These are phyloP conservation scores for Stentor coeruleus DNA, from an alignment of 73 alveolate genomes.

Conservation along the genomic window DNA sequence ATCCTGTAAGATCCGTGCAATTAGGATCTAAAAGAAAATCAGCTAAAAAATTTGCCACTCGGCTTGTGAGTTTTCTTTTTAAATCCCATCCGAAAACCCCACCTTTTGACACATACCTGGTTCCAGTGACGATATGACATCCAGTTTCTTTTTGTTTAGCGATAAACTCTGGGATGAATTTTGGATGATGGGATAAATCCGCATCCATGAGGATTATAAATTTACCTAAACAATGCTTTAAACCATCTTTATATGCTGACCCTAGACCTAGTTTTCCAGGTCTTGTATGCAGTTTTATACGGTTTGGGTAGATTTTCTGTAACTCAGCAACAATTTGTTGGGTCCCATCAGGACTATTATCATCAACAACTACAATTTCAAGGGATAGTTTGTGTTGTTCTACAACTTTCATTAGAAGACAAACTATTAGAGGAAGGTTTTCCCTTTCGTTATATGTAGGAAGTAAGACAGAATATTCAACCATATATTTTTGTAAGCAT, in stretches of 20 bases:
- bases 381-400: slow-evolving; percentile 60
- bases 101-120: slow-evolving; percentile 88
- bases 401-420: slow-evolving; percentile 69
- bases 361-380: slow-evolving; percentile 95
- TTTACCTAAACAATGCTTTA: slow-evolving; percentile 78
- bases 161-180: slow-evolving; percentile 56
- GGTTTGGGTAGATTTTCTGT: slow-evolving; percentile 82
- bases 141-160: slow-evolving; percentile 73
- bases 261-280: slow-evolving; percentile 99
- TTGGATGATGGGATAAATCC: slow-evolving; percentile 96
- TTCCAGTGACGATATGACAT: slow-evolving; percentile 95
- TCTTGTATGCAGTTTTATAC: slow-evolving; percentile 72
- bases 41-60: slow-evolving; percentile 98
- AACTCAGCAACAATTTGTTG: slow-evolving; percentile 75
- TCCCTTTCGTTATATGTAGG: slow-evolving; percentile 98
- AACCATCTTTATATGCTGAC: slow-evolving; percentile 96
- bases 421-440: slow-evolving; percentile 87
- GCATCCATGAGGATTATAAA: slow-evolving; percentile 97
- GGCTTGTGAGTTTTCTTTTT: slow-evolving; percentile 81
- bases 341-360: slow-evolving; percentile 97
- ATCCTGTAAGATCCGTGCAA: slow-evolving; percentile 95
- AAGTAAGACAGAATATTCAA: slow-evolving; percentile 84
- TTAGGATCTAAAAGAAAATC: slow-evolving; percentile 72
- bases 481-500: slow-evolving; percentile 34
- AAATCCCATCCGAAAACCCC: slow-evolving; percentile 99